A percentile compares a stretch with the other conserved stretches of the same genome.
phyloP scores from a whole-genome alignment of 2,329 filamentous ascomycete genomes.

The Scytalidium lignicola region DNA sequence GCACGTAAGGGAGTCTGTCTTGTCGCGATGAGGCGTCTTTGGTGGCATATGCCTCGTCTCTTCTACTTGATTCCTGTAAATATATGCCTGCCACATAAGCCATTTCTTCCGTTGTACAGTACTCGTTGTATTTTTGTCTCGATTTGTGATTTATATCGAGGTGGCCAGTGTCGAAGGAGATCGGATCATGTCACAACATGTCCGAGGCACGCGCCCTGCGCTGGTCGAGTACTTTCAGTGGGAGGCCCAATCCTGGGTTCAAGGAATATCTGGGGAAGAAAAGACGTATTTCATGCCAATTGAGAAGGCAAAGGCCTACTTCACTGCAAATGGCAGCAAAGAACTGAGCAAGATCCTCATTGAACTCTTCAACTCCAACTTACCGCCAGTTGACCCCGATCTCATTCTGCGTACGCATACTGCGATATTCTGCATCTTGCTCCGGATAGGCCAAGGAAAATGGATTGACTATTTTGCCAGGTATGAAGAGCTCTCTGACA shows the following conservation, averaged over 20 bases:
- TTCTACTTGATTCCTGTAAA: background rate
- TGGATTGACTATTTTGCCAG: constrained; percentile 15
- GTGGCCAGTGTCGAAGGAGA: background rate
- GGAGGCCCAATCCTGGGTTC: constrained; percentile 14
- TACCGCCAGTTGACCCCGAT: constrained; percentile 14
- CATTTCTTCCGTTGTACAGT: background rate
- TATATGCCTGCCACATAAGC: background rate
- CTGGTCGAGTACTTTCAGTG: constrained; percentile 16
- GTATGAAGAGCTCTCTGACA: constrained; percentile 14
- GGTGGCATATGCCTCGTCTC: background rate
- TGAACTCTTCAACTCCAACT: constrained; percentile 13
- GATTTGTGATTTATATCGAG: background rate
- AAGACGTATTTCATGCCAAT: constrained; percentile 16
- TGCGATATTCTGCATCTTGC: constrained; percentile 18
- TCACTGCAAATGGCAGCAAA: constrained; percentile 9
- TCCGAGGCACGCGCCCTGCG: background rate
- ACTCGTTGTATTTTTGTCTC: background rate
- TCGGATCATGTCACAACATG: constrained; percentile 1
- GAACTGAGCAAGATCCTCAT: constrained; percentile 10
- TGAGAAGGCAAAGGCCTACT: constrained; percentile 14
- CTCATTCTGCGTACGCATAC: constrained; percentile 16
- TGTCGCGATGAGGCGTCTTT: background rate
- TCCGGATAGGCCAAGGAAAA: constrained; percentile 9
- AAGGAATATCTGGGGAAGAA: constrained; percentile 12
- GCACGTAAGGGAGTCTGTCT: background rate